Evolutionary conservation across 306 rosid genomes (phyloP).

Genomic region (Dalbergia cochinchinensis): DNA sequence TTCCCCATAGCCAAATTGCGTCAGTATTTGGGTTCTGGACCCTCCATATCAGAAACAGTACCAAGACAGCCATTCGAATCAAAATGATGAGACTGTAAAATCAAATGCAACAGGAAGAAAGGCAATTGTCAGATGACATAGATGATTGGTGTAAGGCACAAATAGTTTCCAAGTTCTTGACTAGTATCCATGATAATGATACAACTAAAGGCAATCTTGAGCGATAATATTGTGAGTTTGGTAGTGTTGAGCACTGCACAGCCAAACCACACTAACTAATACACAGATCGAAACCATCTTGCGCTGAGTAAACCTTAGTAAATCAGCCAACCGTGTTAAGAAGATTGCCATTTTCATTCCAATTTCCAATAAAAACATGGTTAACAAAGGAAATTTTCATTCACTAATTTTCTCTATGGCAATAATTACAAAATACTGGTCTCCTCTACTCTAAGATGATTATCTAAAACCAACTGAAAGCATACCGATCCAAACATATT

Average conservation of each 20-base stretch:
- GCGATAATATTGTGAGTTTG: not conserved
- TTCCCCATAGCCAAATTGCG: conserved; percentile 96
- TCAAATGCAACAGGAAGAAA: conserved; percentile 42
- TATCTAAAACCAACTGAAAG: not conserved
- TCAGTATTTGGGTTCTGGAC: conserved; percentile 69
- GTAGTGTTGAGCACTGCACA: not conserved
- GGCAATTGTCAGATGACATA: conserved; percentile 39
- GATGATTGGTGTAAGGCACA: not conserved
- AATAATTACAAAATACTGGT: conserved; percentile 27
- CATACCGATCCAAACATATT: conserved; percentile 1
- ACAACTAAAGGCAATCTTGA: not conserved
- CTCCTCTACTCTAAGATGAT: not conserved
- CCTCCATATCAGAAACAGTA: conserved; percentile 85
- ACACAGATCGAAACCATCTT: not conserved
- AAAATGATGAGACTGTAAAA: conserved; percentile 77
- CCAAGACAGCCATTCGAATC: conserved; percentile 75
- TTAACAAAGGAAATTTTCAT: not conserved
- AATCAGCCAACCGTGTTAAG: not conserved
- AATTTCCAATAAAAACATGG: not conserved
- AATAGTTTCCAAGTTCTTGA: not conserved
- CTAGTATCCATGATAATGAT: not conserved
- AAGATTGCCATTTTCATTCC: not conserved
- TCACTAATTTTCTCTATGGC: conserved; percentile 12
- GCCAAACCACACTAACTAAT: no score
- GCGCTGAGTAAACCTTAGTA: not conserved